phyloP scores from a whole-genome alignment of 495 filamentous ascomycete genomes.

The Lasiosphaeriaceae sp. region DNA sequence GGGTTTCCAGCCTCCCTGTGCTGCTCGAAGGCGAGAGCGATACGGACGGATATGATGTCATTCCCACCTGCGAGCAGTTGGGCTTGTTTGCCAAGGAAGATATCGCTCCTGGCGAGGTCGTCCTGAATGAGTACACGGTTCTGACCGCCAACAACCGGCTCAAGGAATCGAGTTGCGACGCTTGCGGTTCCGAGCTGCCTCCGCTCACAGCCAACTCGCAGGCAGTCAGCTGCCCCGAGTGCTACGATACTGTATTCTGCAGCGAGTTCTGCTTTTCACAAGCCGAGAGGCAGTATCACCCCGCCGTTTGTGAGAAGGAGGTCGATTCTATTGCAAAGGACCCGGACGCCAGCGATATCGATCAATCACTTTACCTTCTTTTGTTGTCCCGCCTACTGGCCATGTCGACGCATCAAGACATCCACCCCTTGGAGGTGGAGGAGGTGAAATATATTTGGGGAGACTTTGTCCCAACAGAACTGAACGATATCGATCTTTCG shows the following conservation, averaged over 20 bases:
- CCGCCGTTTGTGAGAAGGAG: constrained; percentile 78
- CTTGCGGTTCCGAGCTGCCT: constrained; percentile 75
- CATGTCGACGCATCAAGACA: constrained; percentile 76
- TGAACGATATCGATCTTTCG: constrained; percentile 48
- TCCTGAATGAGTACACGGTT: constrained; percentile 73
- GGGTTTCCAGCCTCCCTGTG: constrained; percentile 66
- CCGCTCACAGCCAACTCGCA: constrained; percentile 42
- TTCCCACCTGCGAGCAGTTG: constrained; percentile 66
- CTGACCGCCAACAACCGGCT: constrained; percentile 79
- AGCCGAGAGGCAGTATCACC: constrained; percentile 77
- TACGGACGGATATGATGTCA: constrained; percentile 40
- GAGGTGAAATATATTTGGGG: constrained; percentile 95
- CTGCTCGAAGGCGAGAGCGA: constrained; percentile 49
- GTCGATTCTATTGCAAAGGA: constrained; percentile 79
- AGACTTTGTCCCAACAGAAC: constrained; percentile 50
- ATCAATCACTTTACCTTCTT: constrained; percentile 74
- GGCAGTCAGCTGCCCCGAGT: constrained; percentile 65
- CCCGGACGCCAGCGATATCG: constrained; percentile 64
- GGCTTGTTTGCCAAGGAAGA: constrained; percentile 85
- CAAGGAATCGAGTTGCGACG: constrained; percentile 78
- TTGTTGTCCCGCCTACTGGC: constrained; percentile 77
- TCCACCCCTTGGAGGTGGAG: constrained; percentile 76
- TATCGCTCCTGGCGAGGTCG: constrained; percentile 69
- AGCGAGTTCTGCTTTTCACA: constrained; percentile 63
- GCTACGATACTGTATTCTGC: constrained; percentile 85